Evolutionary conservation across 2,329 filamentous ascomycete genomes (phyloP).

Genomic region (Phyllosticta citribraziliensis): DNA sequence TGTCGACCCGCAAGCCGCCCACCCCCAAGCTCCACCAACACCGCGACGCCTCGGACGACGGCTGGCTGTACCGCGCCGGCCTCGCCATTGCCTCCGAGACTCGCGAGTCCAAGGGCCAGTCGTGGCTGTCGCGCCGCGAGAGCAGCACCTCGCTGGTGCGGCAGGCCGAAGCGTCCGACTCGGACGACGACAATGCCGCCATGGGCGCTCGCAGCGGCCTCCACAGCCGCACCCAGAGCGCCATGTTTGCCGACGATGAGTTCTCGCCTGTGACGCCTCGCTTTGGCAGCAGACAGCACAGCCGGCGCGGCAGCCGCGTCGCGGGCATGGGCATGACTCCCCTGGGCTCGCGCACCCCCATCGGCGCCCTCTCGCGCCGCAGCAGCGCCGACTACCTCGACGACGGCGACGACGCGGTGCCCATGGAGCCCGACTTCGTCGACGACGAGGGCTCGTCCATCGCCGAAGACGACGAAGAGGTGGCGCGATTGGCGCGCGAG

Average conservation of each 20-base stretch:
- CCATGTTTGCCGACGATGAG: constrained; percentile 23
- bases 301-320: constrained; percentile 3
- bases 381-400: constrained; percentile 10
- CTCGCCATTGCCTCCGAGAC: constrained; percentile 47
- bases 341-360: neutral
- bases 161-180: constrained; percentile 26
- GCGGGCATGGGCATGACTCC: constrained; percentile 5
- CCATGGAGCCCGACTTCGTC: constrained; percentile 41
- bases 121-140: constrained; percentile 48
- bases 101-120: constrained; percentile 52
- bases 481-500: constrained; percentile 41
- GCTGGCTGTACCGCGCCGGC: constrained; percentile 52
- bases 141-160: constrained; percentile 45
- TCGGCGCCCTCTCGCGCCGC: neutral
- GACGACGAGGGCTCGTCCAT: constrained; percentile 25
- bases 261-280: constrained; percentile 15
- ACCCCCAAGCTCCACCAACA: constrained; percentile 19
- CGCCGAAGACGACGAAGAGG: constrained; percentile 42
- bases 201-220: neutral
- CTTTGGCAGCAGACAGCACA: constrained; percentile 12
- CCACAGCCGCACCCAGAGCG: constrained; percentile 7
- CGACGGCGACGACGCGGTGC: constrained; percentile 14
- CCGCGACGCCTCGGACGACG: constrained; percentile 26
- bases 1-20: neutral
- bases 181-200: constrained; percentile 9